These are phyloP conservation scores for Mycena venus DNA, from an alignment of 768 basidiomycete species.

Conservation along the genomic window DNA sequence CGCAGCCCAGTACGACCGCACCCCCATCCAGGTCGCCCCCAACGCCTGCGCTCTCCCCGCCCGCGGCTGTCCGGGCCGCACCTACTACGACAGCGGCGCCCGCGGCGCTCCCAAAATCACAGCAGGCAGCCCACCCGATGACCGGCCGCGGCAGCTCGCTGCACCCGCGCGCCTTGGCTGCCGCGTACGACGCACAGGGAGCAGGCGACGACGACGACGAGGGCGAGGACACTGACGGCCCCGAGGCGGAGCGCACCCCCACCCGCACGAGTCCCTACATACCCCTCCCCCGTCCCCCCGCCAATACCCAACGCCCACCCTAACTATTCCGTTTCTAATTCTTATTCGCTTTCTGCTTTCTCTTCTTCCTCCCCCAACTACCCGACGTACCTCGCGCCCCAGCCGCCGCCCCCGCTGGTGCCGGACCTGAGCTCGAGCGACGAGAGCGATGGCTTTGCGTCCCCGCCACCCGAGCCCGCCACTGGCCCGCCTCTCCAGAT, in stretches of 20 bases:
- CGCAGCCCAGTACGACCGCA: constrained; percentile 78
- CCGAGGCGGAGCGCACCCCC: constrained; percentile 44
- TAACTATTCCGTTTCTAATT: background rate
- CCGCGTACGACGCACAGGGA: background rate
- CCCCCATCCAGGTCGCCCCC: constrained; percentile 80
- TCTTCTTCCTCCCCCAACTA: background rate
- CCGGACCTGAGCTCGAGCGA: constrained; percentile 75
- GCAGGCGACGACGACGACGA: constrained; percentile 10
- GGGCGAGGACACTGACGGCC: constrained; percentile 33
- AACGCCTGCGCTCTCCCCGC: constrained; percentile 84
- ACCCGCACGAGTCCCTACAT: constrained; percentile 37
- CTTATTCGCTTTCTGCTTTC: background rate
- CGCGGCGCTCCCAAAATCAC: background rate
- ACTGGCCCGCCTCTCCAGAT: no score
- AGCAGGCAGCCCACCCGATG: constrained; percentile 30
- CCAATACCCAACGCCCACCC: constrained; percentile 23
- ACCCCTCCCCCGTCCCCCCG: constrained; percentile 38
- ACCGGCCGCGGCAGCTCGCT: constrained; percentile 37
- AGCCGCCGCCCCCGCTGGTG: constrained; percentile 66
- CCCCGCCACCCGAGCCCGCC: constrained; percentile 48
- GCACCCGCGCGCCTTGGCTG: constrained; percentile 54
- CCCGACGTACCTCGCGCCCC: constrained; percentile 9
- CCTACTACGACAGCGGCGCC: constrained; percentile 66
- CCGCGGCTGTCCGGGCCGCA: constrained; percentile 82
- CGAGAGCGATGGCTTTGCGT: constrained; percentile 69